phyloP scores from a whole-genome alignment of 1,284 basidiomycete genomes.

The Fistulina hepatica region DNA sequence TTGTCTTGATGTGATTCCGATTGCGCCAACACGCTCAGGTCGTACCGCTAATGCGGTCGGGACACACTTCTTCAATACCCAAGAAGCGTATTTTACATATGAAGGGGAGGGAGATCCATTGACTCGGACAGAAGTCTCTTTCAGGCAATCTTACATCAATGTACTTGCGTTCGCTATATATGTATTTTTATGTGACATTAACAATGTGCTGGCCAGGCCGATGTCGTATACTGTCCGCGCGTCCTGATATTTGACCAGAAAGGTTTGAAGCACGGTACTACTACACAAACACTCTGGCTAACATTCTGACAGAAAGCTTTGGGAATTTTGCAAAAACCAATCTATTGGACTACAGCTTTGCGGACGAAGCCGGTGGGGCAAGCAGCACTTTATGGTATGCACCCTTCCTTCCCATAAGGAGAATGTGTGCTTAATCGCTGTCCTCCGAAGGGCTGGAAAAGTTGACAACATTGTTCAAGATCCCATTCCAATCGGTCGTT shows the following conservation, averaged over 20 bases:
- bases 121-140: slow-evolving; percentile 20
- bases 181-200: not conserved
- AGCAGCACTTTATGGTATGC: slow-evolving; percentile 23
- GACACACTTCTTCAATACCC: slow-evolving; percentile 74
- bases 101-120: slow-evolving; percentile 32
- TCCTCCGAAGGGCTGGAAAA: slow-evolving; percentile 38
- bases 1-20: too few species aligned
- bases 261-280: slow-evolving; percentile 35
- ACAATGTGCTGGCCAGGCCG: slow-evolving; percentile 29
- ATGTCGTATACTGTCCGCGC: slow-evolving; percentile 49
- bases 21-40: too few species aligned
- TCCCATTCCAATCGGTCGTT: slow-evolving; percentile 39
- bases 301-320: slow-evolving; percentile 41
- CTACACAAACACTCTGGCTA: slow-evolving; percentile 7
- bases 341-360: slow-evolving; percentile 27
- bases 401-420: slow-evolving; percentile 10
- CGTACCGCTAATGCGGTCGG: slow-evolving; percentile 55
- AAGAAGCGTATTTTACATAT: slow-evolving; percentile 56
- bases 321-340: slow-evolving; percentile 40
- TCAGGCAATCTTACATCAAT: slow-evolving; percentile 42
- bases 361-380: slow-evolving; percentile 20
- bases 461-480: too few species aligned
- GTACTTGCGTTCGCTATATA: too few species aligned
- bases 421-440: slow-evolving; percentile 6
- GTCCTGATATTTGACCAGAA: slow-evolving; percentile 56